These are phyloP conservation scores for Debaryomyces maramus DNA, from an alignment of 805 yeast genomes.

Conservation along the genomic window DNA sequence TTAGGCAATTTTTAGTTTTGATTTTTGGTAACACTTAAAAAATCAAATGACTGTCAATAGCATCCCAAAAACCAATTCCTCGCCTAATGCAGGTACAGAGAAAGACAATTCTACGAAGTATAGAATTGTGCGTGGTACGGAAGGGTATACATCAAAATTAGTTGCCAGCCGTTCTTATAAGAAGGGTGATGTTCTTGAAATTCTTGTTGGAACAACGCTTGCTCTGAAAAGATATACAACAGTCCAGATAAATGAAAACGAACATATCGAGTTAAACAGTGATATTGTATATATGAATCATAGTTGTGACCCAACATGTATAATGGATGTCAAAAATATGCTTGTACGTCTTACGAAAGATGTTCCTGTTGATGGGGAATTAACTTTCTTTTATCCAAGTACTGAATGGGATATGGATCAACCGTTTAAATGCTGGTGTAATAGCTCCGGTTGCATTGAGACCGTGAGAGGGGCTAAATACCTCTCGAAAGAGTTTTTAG, in stretches of 20 bases:
- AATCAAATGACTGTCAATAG: no score
- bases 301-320: conserved; percentile 6
- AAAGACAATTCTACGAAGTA: conserved; percentile 1
- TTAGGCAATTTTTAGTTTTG: no score
- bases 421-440: conserved; percentile 7
- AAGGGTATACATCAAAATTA: conserved; percentile 5
- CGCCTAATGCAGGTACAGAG: not conserved
- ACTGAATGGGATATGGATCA: conserved; percentile 9
- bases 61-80: no score
- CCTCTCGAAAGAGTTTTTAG: conserved; percentile 5
- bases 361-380: conserved; percentile 5
- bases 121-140: conserved; percentile 4
- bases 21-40: no score
- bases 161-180: conserved; percentile 3
- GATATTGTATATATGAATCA: conserved; percentile 7
- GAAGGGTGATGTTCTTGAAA: conserved; percentile 6
- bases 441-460: conserved; percentile 3
- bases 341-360: conserved; percentile 6
- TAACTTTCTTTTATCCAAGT: conserved; percentile 7
- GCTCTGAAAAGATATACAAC: conserved; percentile 6
- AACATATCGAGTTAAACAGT: conserved; percentile 7
- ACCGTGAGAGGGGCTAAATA: conserved; percentile 6
- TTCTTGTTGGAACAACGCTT: conserved; percentile 1
- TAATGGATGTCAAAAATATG: conserved; percentile 7
- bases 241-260: conserved; percentile 5